Evolutionary conservation across 441 rosid species (phyloP), one percentile per base, ranked within the genome.

Genomic region (Breynia disticha): DNA sequence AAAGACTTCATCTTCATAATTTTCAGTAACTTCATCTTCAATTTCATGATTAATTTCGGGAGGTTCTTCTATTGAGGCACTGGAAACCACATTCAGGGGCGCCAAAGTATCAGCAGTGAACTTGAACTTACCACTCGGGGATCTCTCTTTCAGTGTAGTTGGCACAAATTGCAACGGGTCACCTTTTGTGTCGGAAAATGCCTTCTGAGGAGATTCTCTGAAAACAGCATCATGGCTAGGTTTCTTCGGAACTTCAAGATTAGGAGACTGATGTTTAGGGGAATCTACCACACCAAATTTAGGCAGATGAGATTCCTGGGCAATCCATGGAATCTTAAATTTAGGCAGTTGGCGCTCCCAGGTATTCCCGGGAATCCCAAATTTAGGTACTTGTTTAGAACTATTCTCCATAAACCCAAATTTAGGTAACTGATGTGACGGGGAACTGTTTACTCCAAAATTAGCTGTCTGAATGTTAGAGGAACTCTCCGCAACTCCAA

Each of bases 1-100:
- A 0, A 86, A 77, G 72, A 84, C 78, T 76, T 83, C 82, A 56
- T 77, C 78, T 53, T 70, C 72, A 53, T 61, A 50, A 67, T 65
- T 66, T 61, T 73, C 78, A 43, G 69, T 64, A 35, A 22, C 55
- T 42, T 66, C 65, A 32, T 62, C 58, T 63, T 61, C 63, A 41
- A 38, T 55, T 69, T 64, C 83, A 69, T 63, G 73, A 62, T 61
- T 66, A 56, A 48, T 20, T 62, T 72, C 74, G 57, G 32, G 19
- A 61, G 66, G 61, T 24, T 70, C 67, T 55, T 69, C 73, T 76
- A 72, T 79, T 46, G 67, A 50, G 52, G 65, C 46, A 71, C 57
- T 57, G 64, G 52, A 56, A 47, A 57, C 64, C 63, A 56, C 59
- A 57, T 47, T 66, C 59, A 50, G 66, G 42, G 72, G 66, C 45